These are phyloP conservation scores for Mucor racemosus DNA, from an alignment of 371 early-diverging fungal genomes.

Conservation along the genomic window DNA sequence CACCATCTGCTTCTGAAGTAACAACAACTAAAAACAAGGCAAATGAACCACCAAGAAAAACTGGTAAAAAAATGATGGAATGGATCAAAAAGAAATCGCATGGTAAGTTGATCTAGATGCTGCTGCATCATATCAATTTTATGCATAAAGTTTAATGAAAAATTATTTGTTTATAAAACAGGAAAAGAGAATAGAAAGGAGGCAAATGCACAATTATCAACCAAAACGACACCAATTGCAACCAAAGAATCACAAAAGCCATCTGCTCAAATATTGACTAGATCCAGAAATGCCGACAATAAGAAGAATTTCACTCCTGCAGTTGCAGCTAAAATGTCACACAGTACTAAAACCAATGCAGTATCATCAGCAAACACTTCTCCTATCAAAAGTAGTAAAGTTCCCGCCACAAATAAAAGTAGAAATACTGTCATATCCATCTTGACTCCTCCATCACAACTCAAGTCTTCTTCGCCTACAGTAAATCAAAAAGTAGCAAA, in stretches of 20 bases:
- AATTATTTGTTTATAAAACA: neutral
- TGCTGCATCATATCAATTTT: neutral
- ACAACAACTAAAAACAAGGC: constrained; percentile 19
- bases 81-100: constrained; percentile 71
- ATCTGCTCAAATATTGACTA: constrained; percentile 13
- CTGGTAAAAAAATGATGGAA: constrained; percentile 70
- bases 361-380: neutral
- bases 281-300: constrained; percentile 6
- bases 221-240: neutral
- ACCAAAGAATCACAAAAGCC: constrained; percentile 4
- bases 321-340: neutral
- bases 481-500: neutral
- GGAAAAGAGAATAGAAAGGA: constrained; percentile 17
- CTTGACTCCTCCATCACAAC: neutral
- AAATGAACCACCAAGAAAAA: no score
- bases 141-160: neutral
- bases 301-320: neutral
- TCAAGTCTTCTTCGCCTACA: neutral
- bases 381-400: neutral
- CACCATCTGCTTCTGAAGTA: neutral
- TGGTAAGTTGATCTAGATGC: constrained; percentile 36
- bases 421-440: constrained; percentile 1
- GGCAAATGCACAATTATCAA: neutral
- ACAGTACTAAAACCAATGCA: neutral
- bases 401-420: neutral